Evolutionary conservation across 768 basidiomycete genomes (phyloP).

Genomic region (Leucosporidium yakuticum): DNA sequence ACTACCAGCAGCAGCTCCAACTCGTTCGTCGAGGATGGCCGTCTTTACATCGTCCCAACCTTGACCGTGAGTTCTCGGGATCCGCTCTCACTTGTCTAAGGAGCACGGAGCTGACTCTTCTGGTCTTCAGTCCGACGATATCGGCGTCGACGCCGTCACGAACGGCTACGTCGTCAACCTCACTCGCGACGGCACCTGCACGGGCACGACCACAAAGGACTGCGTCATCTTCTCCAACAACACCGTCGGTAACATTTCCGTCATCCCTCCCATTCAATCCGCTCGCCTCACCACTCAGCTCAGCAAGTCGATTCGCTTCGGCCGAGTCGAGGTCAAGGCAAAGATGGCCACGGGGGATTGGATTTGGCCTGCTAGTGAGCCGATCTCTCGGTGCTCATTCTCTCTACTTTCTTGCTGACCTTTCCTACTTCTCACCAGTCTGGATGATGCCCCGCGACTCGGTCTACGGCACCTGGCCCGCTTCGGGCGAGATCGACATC

Average conservation of each 20-base stretch:
- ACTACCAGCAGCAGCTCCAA: conserved; percentile 63
- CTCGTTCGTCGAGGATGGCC: conserved; percentile 65
- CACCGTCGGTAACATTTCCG: conserved; percentile 38
- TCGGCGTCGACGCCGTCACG: conserved; percentile 43
- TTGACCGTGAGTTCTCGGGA: conserved; percentile 78
- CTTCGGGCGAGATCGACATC: conserved; percentile 58
- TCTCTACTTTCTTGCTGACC: too few species aligned
- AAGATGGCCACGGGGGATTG: conserved; percentile 63
- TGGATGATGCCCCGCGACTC: conserved; percentile 51
- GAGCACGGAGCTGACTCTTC: too few species aligned
- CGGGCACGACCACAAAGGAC: conserved; percentile 56
- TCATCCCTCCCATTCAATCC: conserved; percentile 77
- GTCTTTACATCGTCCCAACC: conserved; percentile 77
- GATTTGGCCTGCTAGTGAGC: conserved; percentile 48
- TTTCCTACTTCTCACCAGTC: conserved; percentile 37
- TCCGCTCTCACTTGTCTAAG: conserved; percentile 48
- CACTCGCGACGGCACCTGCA: conserved; percentile 60
- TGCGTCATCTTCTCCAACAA: conserved; percentile 42
- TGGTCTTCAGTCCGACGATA: conserved; percentile 41
- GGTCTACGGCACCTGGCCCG: conserved; percentile 54
- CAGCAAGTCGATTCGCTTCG: conserved; percentile 67
- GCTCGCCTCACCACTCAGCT: conserved; percentile 70
- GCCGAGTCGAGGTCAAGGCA: conserved; percentile 74
- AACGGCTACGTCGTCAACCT: conserved; percentile 72
- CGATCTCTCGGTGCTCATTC: not conserved